Evolutionary conservation across 169 alveolate species (phyloP).

Genomic region (Cryptosporidium baileyi): DNA sequence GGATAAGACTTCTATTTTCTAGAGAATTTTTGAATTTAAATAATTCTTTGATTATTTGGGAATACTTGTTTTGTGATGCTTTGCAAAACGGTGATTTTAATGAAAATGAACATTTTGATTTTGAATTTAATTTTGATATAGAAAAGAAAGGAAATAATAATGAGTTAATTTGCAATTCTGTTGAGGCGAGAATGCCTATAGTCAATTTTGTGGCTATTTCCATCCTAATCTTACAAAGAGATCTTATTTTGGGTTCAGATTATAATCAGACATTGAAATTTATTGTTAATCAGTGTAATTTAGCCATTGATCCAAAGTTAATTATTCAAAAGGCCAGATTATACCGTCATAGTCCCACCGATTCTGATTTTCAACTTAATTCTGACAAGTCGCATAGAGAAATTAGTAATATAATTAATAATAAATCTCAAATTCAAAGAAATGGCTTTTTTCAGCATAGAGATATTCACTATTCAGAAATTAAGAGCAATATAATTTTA

Average conservation of each 20-base stretch:
- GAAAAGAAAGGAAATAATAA: neutral
- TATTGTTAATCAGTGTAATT: slow-evolving; percentile 30
- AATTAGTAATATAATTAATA: neutral
- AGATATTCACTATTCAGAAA: slow-evolving; percentile 35
- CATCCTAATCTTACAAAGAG: neutral
- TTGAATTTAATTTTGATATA: neutral
- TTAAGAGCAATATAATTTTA: neutral
- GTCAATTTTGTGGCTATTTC: slow-evolving; percentile 47
- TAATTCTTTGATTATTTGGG: slow-evolving; percentile 59
- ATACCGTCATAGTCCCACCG: neutral
- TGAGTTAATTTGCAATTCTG: neutral
- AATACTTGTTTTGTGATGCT: slow-evolving; percentile 38
- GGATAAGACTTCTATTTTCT: slow-evolving; percentile 83
- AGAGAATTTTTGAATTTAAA: slow-evolving; percentile 73
- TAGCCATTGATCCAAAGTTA: neutral
- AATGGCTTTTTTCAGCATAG: slow-evolving; percentile 22
- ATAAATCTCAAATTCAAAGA: neutral
- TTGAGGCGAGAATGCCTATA: slow-evolving; percentile 41
- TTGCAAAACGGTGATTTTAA: neutral
- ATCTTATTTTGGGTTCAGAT: slow-evolving; percentile 10
- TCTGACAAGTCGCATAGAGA: neutral
- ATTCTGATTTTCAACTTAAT: neutral
- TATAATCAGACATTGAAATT: slow-evolving; percentile 28
- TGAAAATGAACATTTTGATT: neutral
- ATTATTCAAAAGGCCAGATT: slow-evolving; percentile 21